Evolutionary conservation across 2,329 filamentous ascomycete genomes (phyloP), one percentile per base, ranked within the genome.

Genomic region (Fusarium sp.): DNA sequence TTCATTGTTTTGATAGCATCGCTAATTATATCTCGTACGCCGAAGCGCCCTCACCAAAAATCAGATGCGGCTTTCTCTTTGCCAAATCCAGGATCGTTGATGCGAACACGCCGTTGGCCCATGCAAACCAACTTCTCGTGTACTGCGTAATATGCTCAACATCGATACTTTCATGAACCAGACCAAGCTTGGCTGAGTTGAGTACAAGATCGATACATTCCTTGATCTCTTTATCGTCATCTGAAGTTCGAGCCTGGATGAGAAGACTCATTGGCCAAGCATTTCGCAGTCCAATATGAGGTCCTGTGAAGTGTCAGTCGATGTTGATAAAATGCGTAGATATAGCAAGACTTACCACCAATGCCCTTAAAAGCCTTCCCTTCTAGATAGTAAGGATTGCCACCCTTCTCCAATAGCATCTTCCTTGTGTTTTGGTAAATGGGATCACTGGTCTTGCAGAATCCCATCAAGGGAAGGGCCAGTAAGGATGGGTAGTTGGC

Each of bases 221-320:
- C 62, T 80, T 82, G 67, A 99, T 98, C 81, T 99, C 96, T 0
- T 85, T 83, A 63, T 97, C 94, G 58, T 94, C 85, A 50, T 95
- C 86, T 7, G 90, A 91, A 1, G 96, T 99, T 86, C 96, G 93
- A 4, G 93, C 93, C 79, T 97, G 94, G 20, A 97, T 87, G 10
- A 99, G 84, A 65, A 97, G 82, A 76, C 92, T 96, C 94, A 99
- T 98, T 0, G 96, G 96, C 96, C 96, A 99, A 9, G 95, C 96
- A 70, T 97, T 92, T 72, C 87, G 83, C n/a, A 97, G 81, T 0
- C 96, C 96, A 70, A 97, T 91, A 74, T 89, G 88, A 8, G 87
- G 87, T 6, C 87, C 87, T 78, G 30, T 19, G 40, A 43, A 8
- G n/a, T 30, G 51, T 74, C 48, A 73, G 68, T 39, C 3, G 24